A percentile compares a stretch with the other conserved stretches of the same genome.
phyloP scores from a whole-genome alignment of 768 basidiomycete genomes.

The Pleurotus cornucopiae region DNA sequence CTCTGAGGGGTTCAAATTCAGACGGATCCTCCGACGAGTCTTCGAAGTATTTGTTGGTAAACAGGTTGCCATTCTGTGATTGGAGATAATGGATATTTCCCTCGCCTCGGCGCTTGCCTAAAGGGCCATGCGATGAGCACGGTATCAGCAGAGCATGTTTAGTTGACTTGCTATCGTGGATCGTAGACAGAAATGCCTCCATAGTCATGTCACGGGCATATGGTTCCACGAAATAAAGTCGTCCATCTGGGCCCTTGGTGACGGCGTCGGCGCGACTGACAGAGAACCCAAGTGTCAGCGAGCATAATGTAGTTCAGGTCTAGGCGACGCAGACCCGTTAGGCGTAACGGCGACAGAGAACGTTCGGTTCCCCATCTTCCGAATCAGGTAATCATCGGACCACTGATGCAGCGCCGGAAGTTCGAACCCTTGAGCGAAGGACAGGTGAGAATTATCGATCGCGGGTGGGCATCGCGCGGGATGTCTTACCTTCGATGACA shows the following conservation, averaged over 20 bases:
- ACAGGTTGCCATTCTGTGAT: conserved; percentile 90
- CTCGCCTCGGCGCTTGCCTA: neutral
- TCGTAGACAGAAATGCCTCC: conserved; percentile 39
- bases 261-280: conserved; percentile 76
- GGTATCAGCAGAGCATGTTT: no score
- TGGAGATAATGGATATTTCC: conserved; percentile 69
- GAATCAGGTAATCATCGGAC: conserved; percentile 59
- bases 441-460: neutral
- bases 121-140: no score
- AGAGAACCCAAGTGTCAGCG: conserved; percentile 12
- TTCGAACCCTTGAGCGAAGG: conserved; percentile 35
- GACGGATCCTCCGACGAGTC: conserved; percentile 30
- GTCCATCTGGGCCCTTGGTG: conserved; percentile 44
- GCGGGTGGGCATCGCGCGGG: neutral
- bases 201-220: conserved; percentile 66
- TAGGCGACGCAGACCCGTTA: conserved; percentile 55
- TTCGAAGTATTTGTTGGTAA: conserved; percentile 39
- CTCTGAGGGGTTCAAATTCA: conserved; percentile 59
- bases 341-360: conserved; percentile 82
- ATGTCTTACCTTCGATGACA: conserved; percentile 56
- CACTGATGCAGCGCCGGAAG: conserved; percentile 52
- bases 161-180: no score
- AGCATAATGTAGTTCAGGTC: neutral
- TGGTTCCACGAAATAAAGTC: conserved; percentile 75
- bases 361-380: conserved; percentile 44